Conservation (phyloP, 768 basidiomycete genomes). For the Kwoniella europaea region DNA sequence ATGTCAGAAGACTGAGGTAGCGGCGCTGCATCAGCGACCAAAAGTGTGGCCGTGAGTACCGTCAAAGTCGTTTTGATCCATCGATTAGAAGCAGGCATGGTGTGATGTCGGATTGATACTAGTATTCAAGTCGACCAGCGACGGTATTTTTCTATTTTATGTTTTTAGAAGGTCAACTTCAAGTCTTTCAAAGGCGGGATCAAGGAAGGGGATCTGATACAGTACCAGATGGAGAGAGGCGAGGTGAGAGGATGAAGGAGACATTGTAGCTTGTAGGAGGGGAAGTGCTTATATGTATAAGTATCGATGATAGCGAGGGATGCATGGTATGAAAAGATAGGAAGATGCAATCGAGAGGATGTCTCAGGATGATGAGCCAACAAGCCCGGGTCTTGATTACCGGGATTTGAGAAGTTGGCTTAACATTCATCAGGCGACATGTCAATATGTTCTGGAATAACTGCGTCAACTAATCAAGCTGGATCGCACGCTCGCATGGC, state of each 20-base stretch:
- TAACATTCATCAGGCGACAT: background rate
- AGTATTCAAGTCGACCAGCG: conserved; percentile 17
- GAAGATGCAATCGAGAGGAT: conserved; percentile 4
- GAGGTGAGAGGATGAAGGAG: conserved; percentile 10
- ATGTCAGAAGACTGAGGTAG: conserved; percentile 4
- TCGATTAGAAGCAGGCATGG: conserved; percentile 6
- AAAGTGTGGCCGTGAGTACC: conserved; percentile 5
- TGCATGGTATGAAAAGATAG: background rate
- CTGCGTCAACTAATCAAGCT: background rate
- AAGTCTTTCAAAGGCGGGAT: conserved; percentile 8
- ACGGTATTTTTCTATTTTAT: conserved; percentile 1
- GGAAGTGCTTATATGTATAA: conserved; percentile 8
- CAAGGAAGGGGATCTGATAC: background rate
- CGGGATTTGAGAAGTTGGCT: conserved; percentile 9
- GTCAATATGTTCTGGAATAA: background rate
- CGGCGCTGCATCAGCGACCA: conserved; percentile 10
- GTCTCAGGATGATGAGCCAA: background rate
- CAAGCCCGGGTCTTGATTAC: background rate
- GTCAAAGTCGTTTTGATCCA: conserved; percentile 12
- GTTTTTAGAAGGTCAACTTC: conserved; percentile 1
- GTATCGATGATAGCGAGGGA: background rate
- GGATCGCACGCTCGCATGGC: too few relatives aligned
- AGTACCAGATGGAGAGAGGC: background rate
- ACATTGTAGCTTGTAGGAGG: background rate
- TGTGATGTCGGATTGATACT: background rate